Evolutionary conservation across 805 yeast species (phyloP).

Genomic region (Metschnikowia santaceciliae): DNA sequence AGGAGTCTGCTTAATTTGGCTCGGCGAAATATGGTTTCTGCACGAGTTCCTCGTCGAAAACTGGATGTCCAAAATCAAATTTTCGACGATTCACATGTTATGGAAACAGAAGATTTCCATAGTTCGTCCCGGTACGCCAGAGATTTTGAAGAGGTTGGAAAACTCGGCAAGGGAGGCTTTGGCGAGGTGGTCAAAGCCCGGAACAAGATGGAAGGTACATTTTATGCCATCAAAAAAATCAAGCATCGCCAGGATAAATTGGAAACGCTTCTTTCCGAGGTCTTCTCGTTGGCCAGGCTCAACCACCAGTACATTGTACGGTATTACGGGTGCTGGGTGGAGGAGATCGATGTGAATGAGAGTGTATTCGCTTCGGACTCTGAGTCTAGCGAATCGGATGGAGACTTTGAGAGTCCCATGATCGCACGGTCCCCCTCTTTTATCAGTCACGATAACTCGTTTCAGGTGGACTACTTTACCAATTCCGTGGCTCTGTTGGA

Average conservation of each 20-base stretch:
- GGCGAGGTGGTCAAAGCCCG: constrained; percentile 99
- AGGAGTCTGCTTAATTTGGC: constrained; percentile 12
- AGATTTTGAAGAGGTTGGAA: constrained; percentile 93
- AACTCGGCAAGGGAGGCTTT: constrained; percentile 90
- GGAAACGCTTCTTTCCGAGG: constrained; percentile 82
- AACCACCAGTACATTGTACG: constrained; percentile 96
- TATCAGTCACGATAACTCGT: constrained; percentile 20
- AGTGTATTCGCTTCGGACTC: constrained; percentile 16
- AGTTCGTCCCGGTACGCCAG: constrained; percentile 60
- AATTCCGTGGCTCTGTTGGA: constrained; percentile 59
- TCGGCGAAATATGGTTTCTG: constrained; percentile 5
- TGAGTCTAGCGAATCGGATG: constrained; percentile 10
- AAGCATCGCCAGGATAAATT: constrained; percentile 77
- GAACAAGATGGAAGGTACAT: constrained; percentile 88
- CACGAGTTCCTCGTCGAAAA: constrained; percentile 16
- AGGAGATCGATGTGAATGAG: constrained; percentile 46
- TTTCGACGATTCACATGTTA: not conserved
- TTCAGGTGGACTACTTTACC: constrained; percentile 64
- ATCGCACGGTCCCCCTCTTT: constrained; percentile 20
- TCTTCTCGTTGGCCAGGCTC: constrained; percentile 82
- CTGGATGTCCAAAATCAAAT: constrained; percentile 2
- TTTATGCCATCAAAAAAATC: constrained; percentile 90
- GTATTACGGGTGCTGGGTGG: constrained; percentile 97
- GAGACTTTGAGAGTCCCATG: constrained; percentile 22
- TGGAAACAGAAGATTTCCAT: not conserved